Conservation (phyloP, 257 asterid species). For the Petunia axillaris region DNA sequence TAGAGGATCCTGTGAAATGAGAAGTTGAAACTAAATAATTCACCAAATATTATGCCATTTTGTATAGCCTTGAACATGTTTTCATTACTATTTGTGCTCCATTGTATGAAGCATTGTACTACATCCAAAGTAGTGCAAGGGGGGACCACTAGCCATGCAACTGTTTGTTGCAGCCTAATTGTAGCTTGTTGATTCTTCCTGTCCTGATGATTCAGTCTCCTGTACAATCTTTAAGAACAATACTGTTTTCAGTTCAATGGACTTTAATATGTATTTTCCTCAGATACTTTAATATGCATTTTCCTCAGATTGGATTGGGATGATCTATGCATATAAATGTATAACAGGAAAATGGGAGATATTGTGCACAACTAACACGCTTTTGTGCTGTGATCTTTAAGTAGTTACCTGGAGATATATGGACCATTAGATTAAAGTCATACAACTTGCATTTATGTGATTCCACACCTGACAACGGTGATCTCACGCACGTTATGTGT, state of each 20-base stretch:
- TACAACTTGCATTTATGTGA: slow-evolving; percentile 14
- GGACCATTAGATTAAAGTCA: slow-evolving; percentile 11
- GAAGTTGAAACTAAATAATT: not conserved
- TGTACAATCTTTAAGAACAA: not conserved
- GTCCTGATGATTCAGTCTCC: not conserved
- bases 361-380: not conserved
- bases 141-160: slow-evolving; percentile 2
- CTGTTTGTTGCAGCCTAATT: slow-evolving; percentile 6
- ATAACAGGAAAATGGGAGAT: not conserved
- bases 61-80: not conserved
- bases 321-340: slow-evolving; percentile 17
- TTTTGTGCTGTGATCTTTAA: not conserved
- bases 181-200: not conserved
- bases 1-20: not conserved
- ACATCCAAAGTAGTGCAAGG: not conserved
- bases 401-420: slow-evolving; percentile 1
- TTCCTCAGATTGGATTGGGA: not conserved
- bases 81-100: slow-evolving; percentile 11
- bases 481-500: slow-evolving; percentile 10
- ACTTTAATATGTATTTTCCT: slow-evolving; percentile 11
- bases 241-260: slow-evolving; percentile 4
- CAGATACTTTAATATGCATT: not conserved
- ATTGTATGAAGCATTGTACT: slow-evolving; percentile 17
- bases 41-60: not conserved
- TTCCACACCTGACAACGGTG: slow-evolving; percentile 9